These are phyloP conservation scores for Lyophyllum decastes DNA, from an alignment of 768 basidiomycete species.

Conservation along the genomic window DNA sequence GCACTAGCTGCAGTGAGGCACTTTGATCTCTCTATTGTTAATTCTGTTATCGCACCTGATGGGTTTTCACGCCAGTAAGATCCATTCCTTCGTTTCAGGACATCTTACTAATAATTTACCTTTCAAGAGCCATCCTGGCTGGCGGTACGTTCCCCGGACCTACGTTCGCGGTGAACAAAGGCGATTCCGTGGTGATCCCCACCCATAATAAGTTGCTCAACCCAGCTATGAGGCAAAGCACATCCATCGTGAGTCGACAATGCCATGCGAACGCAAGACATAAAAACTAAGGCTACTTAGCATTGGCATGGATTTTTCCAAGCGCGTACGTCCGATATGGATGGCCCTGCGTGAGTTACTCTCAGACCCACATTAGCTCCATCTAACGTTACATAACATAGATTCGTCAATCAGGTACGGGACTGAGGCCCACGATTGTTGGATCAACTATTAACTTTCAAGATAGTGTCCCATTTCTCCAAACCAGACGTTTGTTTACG, in stretches of 20 bases:
- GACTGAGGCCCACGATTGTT: not conserved
- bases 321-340: slow-evolving; percentile 34
- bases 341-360: slow-evolving; percentile 33
- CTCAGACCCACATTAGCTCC: slow-evolving; percentile 1
- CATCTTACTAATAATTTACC: not conserved
- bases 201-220: slow-evolving; percentile 19
- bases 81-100: not conserved
- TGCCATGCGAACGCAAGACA: not conserved
- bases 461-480: slow-evolving; percentile 41
- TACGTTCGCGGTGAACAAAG: slow-evolving; percentile 19
- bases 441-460: not conserved
- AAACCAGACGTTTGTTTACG: slow-evolving; percentile 33
- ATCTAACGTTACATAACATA: not conserved
- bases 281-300: slow-evolving; percentile 13
- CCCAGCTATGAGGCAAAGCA: slow-evolving; percentile 26
- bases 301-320: slow-evolving; percentile 40
- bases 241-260: slow-evolving; percentile 21
- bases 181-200: slow-evolving; percentile 24
- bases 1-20: slow-evolving; percentile 18
- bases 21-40: slow-evolving; percentile 19
- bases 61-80: slow-evolving; percentile 19
- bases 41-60: slow-evolving; percentile 16
- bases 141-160: slow-evolving; percentile 25
- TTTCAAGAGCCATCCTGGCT: slow-evolving; percentile 17
- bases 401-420: slow-evolving; percentile 43